Conservation (phyloP, 2,329 filamentous ascomycete species). For the Exophiala alcalophila region DNA sequence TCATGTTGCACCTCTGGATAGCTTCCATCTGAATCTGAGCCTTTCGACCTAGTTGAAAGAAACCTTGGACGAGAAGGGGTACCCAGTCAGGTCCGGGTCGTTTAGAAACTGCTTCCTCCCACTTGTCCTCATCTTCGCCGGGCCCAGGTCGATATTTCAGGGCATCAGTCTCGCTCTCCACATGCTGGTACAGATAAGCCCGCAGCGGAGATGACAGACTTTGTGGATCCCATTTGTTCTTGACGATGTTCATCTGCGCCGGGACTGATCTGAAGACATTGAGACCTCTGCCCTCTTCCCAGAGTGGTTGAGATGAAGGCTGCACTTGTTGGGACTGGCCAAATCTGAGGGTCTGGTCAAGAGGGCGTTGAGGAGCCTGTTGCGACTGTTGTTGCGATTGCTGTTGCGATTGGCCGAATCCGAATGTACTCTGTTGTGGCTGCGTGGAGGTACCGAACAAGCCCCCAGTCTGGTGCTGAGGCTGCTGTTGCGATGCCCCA, state of each 20-base stretch:
- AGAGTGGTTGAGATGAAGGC: conserved; percentile 32
- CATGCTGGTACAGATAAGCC: conserved; percentile 62
- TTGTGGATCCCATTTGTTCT: conserved; percentile 59
- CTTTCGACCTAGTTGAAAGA: conserved; percentile 57
- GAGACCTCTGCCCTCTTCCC: conserved; percentile 22
- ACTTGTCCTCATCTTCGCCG: conserved; percentile 59
- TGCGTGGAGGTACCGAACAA: conserved; percentile 31
- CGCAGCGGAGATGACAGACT: conserved; percentile 55
- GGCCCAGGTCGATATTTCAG: conserved; percentile 60
- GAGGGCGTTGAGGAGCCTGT: conserved; percentile 39
- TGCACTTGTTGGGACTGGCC: conserved; percentile 45
- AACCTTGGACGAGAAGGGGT: conserved; percentile 59
- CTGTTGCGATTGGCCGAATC: conserved; percentile 38
- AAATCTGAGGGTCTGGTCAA: conserved; percentile 42
- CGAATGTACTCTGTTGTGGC: conserved; percentile 27
- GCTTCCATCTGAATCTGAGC: conserved; percentile 57
- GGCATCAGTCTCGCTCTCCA: conserved; percentile 53
- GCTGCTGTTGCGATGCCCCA: conserved; percentile 28
- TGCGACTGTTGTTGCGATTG: conserved; percentile 38
- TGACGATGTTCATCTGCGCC: conserved; percentile 60
- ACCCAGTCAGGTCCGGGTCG: conserved; percentile 58
- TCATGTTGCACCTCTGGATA: conserved; percentile 55
- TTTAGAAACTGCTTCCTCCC: conserved; percentile 62
- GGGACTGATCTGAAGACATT: conserved; percentile 59
- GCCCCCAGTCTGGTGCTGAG: conserved; percentile 34